Base-by-base conservation (phyloP, 2,329 filamentous ascomycete genomes). In the Hymenotorrendiella dingleyae region DNA sequence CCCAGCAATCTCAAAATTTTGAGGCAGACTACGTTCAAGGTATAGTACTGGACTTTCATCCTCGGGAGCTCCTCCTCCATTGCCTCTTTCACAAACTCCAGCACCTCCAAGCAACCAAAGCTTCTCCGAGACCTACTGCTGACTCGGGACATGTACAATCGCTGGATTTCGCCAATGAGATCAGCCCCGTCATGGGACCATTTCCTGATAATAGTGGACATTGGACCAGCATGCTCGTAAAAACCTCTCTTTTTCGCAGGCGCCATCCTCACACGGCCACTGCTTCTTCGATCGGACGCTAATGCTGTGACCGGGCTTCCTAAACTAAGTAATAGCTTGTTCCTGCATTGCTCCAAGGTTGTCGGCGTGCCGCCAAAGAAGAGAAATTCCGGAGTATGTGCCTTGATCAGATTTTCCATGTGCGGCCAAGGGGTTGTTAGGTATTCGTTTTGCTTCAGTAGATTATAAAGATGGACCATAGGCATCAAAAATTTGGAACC, bases 291-390 rank as follows among this genome's bases (percentile, higher is more conserved):
- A 11, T 8, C 11, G 12, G 14, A 11, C 5, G 30, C 11, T 17
- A 17, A 34, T 34, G 14, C 20, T 5, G 30, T 17, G 11, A 11
- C 7, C n/a, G 17, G 30, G 8, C 14, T 17, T 11, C 9, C 20
- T 21, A 16, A 3, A 4, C n/a, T n/a, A n/a, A 33, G 30, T 16
- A 12, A 16, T 10, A 10, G 4, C 10, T 33, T 33, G n/a, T 12
- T 3, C 14, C 10, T 10, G 30, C 30, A 33, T 4, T 12, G 10
- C 3, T 11, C 10, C 12, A 33, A 16, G 12, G 19, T 11, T 9
- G 36, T 28, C 11, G 36, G 36, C n/a, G 36, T 27, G 17, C 26
- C 36, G 4, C 38, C 38, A 19, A n/a, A 17, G 28, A 40, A 40
- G 11, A 40, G 23, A 16, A 23, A 40, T 21, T 33, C 28, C 17